phyloP scores from a whole-genome alignment of 2,329 filamentous ascomycete species.

The Trichoderma sp. region DNA sequence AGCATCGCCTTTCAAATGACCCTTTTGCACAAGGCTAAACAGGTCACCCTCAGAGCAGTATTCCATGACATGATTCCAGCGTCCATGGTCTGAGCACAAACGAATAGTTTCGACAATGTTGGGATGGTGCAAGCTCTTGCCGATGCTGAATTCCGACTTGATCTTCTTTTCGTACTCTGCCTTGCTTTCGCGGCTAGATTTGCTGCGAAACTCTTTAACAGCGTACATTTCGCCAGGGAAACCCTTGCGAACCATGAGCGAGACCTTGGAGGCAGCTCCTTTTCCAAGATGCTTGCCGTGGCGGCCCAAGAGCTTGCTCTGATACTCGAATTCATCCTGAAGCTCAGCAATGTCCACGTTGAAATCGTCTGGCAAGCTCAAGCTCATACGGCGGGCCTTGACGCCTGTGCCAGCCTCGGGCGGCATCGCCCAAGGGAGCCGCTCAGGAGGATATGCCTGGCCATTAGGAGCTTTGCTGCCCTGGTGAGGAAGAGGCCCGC shows the following conservation, averaged over 20 bases:
- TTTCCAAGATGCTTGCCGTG: conserved; percentile 78
- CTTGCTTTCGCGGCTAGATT: conserved; percentile 68
- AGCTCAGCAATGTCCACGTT: conserved; percentile 71
- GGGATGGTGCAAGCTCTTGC: conserved; percentile 81
- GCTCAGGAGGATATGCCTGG: conserved; percentile 45
- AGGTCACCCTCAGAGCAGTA: conserved; percentile 84
- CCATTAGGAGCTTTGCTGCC: conserved; percentile 32
- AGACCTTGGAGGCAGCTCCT: conserved; percentile 81
- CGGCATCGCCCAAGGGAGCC: conserved; percentile 61
- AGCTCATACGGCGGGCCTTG: conserved; percentile 77
- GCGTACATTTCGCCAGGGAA: conserved; percentile 70
- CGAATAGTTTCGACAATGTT: conserved; percentile 83
- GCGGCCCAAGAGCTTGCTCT: conserved; percentile 70
- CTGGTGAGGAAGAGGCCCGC: conserved; percentile 34
- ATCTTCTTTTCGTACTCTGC: conserved; percentile 85
- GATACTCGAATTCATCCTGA: conserved; percentile 69
- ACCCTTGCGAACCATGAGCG: conserved; percentile 75
- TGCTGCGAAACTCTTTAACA: conserved; percentile 84
- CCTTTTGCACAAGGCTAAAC: conserved; percentile 72
- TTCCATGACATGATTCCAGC: conserved; percentile 94
- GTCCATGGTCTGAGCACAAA: conserved; percentile 72
- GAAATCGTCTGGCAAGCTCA: conserved; percentile 75
- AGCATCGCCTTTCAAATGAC: conserved; percentile 67
- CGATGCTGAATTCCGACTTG: conserved; percentile 87
- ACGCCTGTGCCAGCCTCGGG: conserved; percentile 73